These are phyloP conservation scores for Paecilomyces variotii DNA, from an alignment of 2,329 filamentous ascomycete genomes.

Conservation along the genomic window DNA sequence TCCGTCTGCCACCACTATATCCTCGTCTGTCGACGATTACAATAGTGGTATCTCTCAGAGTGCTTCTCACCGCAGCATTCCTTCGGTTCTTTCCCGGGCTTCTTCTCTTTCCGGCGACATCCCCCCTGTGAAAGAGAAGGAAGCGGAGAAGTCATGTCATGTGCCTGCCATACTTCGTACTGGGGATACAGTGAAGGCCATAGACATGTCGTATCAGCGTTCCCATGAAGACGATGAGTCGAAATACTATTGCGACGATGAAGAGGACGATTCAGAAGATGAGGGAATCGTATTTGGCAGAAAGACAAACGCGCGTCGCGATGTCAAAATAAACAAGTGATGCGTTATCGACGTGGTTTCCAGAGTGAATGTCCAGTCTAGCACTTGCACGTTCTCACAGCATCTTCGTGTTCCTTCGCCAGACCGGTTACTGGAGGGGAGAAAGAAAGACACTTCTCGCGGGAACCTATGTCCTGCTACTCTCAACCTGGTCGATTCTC, in stretches of 20 bases:
- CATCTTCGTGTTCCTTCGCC: too few species aligned
- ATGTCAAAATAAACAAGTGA: background rate
- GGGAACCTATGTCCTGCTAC: background rate
- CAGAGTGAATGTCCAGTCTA: too few species aligned
- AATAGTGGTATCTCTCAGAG: conserved; percentile 41
- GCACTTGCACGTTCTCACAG: too few species aligned
- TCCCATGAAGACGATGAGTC: conserved; percentile 28
- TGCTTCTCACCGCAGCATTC: conserved; percentile 41
- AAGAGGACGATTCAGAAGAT: conserved; percentile 36
- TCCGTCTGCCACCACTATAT: conserved; percentile 39
- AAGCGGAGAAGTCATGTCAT: conserved; percentile 14
- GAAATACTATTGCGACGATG: conserved; percentile 34
- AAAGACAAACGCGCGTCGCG: conserved; percentile 15
- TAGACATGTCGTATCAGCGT: conserved; percentile 12
- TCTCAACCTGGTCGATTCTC: too few species aligned
- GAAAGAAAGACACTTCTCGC: background rate
- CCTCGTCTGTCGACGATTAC: conserved; percentile 38
- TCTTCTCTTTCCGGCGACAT: conserved; percentile 39
- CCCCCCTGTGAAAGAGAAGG: conserved; percentile 17
- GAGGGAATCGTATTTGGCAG: conserved; percentile 35
- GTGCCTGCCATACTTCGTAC: conserved; percentile 34
- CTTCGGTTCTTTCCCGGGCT: conserved; percentile 37
- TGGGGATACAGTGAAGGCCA: conserved; percentile 33
- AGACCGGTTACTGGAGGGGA: background rate
- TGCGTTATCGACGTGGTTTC: too few species aligned